Evolutionary conservation across 73 alveolate genomes (phyloP), one percentile per base, ranked within the genome.

Genomic region (Stentor roeselii): DNA sequence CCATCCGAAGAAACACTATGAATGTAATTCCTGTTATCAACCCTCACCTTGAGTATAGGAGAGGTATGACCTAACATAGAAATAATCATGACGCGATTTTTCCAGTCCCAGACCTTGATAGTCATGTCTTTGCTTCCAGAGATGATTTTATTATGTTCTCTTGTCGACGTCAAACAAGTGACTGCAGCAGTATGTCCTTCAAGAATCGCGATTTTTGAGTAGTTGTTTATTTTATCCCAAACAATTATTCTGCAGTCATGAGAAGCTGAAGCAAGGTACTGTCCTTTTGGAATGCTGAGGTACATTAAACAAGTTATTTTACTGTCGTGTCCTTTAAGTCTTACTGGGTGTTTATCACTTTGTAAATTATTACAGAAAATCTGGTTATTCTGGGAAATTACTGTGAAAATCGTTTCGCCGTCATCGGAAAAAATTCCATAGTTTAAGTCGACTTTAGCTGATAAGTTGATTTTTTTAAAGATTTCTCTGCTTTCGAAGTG

Each of bases 121-220:
- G 82, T 61, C 21, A 6, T 6, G 27, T 61, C 82, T 30, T 61
- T 30, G 27, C 82, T 61, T 61, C 82, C 82, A 6, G 82, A 61
- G 6, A 61, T 36, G 27, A 61, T 61, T 61, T 30, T 30, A 30
- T 61, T 61, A 6, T 14, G 21, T 30, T 61, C 82, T 30, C 82
- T 61, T 14, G 82, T 61, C 27, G 6, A 30, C 14, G 42, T 35
- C 11, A 61, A 14, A n/a, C 58, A 61, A 61, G 82, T 35, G 6
- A 61, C 27, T 14, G 82, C 60, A 61, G 14, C 21, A 14, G 82
- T 30, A 61, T 61, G 82, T 11, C 82, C 82, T 50, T 50, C 67
- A 50, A 50, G 67, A 11, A 11, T 50, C 6, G 6, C 6, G 21
- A 21, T 21, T 11, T 6, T 11, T 6, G 6, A 11, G 6, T 6